Percentiles rank a stretch among this genome's conserved stretches.
phyloP scores from a whole-genome alignment of 23 red algal genomes.

The Gracilaria gracilis region DNA sequence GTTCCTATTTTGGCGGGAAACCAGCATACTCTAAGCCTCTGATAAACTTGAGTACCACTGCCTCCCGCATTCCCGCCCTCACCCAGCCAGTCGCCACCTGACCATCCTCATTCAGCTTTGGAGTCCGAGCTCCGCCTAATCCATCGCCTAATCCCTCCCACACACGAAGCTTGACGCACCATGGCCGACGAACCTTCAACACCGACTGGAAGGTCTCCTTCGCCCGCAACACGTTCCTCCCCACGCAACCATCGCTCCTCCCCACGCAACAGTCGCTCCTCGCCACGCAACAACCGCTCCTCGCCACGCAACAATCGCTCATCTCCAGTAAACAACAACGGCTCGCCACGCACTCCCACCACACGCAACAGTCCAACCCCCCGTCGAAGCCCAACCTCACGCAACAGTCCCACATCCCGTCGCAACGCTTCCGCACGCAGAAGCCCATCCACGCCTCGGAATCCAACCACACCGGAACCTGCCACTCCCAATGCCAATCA shows the following conservation, averaged over 20 bases:
- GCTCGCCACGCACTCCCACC: neutral
- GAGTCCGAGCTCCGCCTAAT: neutral
- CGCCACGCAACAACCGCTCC: neutral
- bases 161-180: neutral
- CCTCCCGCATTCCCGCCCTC: neutral
- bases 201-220: neutral
- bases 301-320: slow-evolving; percentile 4
- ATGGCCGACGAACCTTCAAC: slow-evolving; percentile 21
- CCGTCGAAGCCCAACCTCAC: neutral
- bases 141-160: neutral
- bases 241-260: neutral
- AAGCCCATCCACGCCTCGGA: neutral
- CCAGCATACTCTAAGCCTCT: neutral
- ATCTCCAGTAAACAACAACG: neutral
- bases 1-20: slow-evolving; percentile 43
- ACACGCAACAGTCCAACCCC: neutral
- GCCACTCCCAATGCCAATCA: neutral
- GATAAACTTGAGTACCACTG: neutral
- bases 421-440: neutral
- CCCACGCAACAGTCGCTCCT: neutral
- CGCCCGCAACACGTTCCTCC: neutral
- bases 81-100: neutral
- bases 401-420: neutral
- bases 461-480: neutral
- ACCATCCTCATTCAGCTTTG: neutral